phyloP scores from a whole-genome alignment of 805 yeast genomes.

The Scheffersomyces amazonensis region DNA sequence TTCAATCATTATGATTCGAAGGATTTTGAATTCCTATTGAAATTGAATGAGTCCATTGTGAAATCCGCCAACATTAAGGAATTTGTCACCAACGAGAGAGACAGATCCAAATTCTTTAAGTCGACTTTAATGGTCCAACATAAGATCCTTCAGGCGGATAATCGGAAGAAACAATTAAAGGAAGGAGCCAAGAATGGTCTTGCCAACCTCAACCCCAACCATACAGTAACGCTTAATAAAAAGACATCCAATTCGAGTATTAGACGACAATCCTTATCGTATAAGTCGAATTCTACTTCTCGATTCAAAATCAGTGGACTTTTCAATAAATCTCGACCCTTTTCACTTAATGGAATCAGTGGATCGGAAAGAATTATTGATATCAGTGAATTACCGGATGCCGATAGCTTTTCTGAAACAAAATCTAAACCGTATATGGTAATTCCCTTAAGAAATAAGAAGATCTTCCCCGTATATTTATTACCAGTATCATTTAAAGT shows the following conservation, averaged over 20 bases:
- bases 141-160: constrained; percentile 26
- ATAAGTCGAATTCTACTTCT: constrained; percentile 36
- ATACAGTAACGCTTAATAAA: constrained; percentile 15
- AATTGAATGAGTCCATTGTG: constrained; percentile 36
- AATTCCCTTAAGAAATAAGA: constrained; percentile 44
- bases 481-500: constrained; percentile 49
- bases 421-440: constrained; percentile 50
- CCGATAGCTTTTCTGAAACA: constrained; percentile 35
- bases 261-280: constrained; percentile 37
- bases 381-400: constrained; percentile 60
- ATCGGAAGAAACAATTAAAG: constrained; percentile 25
- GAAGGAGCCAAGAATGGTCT: constrained; percentile 1
- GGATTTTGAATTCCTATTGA: constrained; percentile 53
- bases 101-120: constrained; percentile 25
- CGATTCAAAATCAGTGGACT: constrained; percentile 57
- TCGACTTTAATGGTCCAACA: constrained; percentile 30
- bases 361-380: constrained; percentile 45
- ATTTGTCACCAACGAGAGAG: constrained; percentile 21
- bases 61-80: constrained; percentile 31
- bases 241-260: constrained; percentile 27
- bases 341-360: constrained; percentile 45
- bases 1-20: constrained; percentile 29
- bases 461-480: constrained; percentile 52
- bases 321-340: constrained; percentile 56
- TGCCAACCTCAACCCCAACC: constrained; percentile 1